phyloP scores from a whole-genome alignment of 257 asterid species.

The Ocimum tenuiflorum region DNA sequence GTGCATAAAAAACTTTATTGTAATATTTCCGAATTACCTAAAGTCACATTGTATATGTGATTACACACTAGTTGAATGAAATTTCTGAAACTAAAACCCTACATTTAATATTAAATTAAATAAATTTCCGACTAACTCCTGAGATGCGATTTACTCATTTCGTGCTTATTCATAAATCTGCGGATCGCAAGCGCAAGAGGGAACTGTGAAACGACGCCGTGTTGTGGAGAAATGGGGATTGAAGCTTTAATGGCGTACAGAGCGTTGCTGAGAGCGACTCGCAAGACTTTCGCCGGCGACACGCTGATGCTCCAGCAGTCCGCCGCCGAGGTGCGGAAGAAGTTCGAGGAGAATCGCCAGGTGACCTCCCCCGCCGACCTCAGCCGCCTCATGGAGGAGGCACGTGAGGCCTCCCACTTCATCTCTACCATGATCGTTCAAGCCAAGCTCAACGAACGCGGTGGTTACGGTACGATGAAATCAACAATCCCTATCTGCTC shows the following conservation, averaged over 20 bases:
- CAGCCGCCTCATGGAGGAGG: slow-evolving; percentile 67
- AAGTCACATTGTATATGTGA: neutral
- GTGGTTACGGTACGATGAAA: slow-evolving; percentile 63
- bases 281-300: slow-evolving; percentile 85
- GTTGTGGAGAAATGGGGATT: slow-evolving; percentile 41
- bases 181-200: neutral
- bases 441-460: slow-evolving; percentile 82
- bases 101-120: neutral
- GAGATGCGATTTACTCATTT: neutral
- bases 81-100: neutral
- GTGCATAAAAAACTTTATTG: no score
- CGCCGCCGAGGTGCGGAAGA: slow-evolving; percentile 75
- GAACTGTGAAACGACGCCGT: slow-evolving; percentile 16
- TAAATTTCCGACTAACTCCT: neutral
- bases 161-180: neutral
- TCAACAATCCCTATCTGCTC: neutral
- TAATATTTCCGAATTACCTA: no score
- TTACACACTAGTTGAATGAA: neutral
- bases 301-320: slow-evolving; percentile 74
- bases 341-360: slow-evolving; percentile 83
- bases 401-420: slow-evolving; percentile 83
- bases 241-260: slow-evolving; percentile 74
- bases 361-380: slow-evolving; percentile 67
- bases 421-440: slow-evolving; percentile 84
- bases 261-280: slow-evolving; percentile 70